These are phyloP conservation scores for Candida chauliodis DNA, from an alignment of 805 yeast species.

Conservation along the genomic window DNA sequence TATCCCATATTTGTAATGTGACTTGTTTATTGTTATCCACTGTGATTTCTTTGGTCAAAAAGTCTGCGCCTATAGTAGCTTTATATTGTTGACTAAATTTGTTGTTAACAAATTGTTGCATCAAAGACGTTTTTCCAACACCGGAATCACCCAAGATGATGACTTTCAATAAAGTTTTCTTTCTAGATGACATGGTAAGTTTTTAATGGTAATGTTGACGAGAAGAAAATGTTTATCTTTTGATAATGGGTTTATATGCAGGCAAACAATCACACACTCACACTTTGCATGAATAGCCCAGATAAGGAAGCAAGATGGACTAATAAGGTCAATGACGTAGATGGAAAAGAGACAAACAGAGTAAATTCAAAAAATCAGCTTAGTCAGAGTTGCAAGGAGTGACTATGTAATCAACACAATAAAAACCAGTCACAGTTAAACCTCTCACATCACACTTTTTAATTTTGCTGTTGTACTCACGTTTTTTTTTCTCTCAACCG, in stretches of 20 bases:
- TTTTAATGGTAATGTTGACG: background rate
- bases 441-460: too few relatives aligned
- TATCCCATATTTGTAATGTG: conserved; percentile 92
- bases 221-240: conserved; percentile 2
- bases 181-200: conserved; percentile 51
- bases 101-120: conserved; percentile 96
- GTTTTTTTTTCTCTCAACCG: conserved; percentile 1
- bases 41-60: conserved; percentile 82
- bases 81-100: conserved; percentile 94
- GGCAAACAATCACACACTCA: background rate
- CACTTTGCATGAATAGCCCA: background rate
- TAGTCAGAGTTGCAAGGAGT: background rate
- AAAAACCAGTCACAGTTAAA: too few relatives aligned
- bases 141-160: conserved; percentile 96
- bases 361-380: too few relatives aligned
- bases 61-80: conserved; percentile 98
- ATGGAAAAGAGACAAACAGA: too few relatives aligned
- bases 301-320: background rate
- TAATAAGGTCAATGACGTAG: too few relatives aligned
- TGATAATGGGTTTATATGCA: background rate
- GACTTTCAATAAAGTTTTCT: conserved; percentile 76
- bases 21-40: conserved; percentile 77
- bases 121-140: conserved; percentile 93
- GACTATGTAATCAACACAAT: too few relatives aligned
- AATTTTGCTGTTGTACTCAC: background rate